A percentile compares a stretch with the other conserved stretches of the same genome.
Conservation (phyloP, 129 eudicot genomes). For the Deinandra increscens region DNA sequence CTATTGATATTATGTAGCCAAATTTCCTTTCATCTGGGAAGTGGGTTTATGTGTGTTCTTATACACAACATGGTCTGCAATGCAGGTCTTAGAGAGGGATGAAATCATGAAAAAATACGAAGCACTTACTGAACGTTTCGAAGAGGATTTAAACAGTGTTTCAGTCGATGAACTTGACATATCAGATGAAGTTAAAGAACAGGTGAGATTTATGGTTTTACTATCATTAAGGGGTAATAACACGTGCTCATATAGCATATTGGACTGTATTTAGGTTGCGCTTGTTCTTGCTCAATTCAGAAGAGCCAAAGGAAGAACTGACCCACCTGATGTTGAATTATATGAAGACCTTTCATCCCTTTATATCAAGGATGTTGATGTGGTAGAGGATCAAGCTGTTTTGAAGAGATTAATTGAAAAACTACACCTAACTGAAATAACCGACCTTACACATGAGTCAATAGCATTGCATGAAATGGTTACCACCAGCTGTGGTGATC, state of each 20-base stretch:
- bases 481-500: constrained; percentile 59
- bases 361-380: constrained; percentile 49
- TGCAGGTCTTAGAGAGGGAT: constrained; percentile 84
- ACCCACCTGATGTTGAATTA: constrained; percentile 64
- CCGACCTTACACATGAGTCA: constrained; percentile 86
- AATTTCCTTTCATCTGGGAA: not conserved
- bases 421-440: constrained; percentile 64
- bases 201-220: constrained; percentile 46
- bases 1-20: not conserved
- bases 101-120: constrained; percentile 57
- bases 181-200: constrained; percentile 95
- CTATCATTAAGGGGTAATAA: constrained; percentile 5
- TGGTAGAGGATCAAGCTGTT: constrained; percentile 50
- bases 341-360: constrained; percentile 63
- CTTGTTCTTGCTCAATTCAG: constrained; percentile 86
- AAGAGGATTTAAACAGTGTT: constrained; percentile 60
- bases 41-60: not conserved
- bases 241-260: constrained; percentile 8
- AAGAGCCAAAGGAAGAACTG: constrained; percentile 87
- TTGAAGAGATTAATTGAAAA: constrained; percentile 70
- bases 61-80: constrained; percentile 19
- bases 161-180: constrained; percentile 68
- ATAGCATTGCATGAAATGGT: constrained; percentile 94
- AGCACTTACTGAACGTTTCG: constrained; percentile 66
- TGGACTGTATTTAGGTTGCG: constrained; percentile 52